A percentile compares a stretch with the other conserved stretches of the same genome.
These are phyloP conservation scores for Suillus paluster DNA, from an alignment of 768 basidiomycete genomes.

Conservation along the genomic window DNA sequence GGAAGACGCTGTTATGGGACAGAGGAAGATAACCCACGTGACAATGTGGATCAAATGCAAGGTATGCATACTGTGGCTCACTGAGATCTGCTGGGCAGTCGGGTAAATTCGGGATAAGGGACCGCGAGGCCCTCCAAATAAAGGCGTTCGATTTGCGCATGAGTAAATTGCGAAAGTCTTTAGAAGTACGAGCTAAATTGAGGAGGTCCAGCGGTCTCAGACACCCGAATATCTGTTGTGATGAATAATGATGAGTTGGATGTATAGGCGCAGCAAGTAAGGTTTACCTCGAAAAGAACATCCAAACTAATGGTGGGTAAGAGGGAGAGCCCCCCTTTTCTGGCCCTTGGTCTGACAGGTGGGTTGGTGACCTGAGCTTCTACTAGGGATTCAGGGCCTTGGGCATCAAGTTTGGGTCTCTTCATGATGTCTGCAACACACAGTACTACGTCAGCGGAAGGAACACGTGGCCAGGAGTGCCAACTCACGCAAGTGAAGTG, in stretches of 20 bases:
- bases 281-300: slow-evolving; percentile 29
- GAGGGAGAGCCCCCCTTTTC: slow-evolving; percentile 16
- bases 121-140: slow-evolving; percentile 39
- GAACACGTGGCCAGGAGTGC: neutral
- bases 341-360: neutral
- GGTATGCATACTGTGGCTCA: slow-evolving; percentile 54
- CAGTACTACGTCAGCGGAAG: neutral
- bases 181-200: slow-evolving; percentile 47
- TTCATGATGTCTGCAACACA: slow-evolving; percentile 1
- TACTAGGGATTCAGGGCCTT: neutral
- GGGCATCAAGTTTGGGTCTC: neutral
- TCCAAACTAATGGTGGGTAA: slow-evolving; percentile 43
- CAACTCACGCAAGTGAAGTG: slow-evolving; percentile 4
- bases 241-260: neutral
- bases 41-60: slow-evolving; percentile 53
- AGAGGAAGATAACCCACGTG: neutral
- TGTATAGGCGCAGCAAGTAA: neutral
- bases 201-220: slow-evolving; percentile 51
- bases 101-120: slow-evolving; percentile 45
- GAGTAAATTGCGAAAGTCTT: slow-evolving; percentile 44
- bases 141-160: slow-evolving; percentile 34
- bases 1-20: slow-evolving; percentile 5
- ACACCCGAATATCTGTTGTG: slow-evolving; percentile 46
- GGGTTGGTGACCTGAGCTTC: neutral
- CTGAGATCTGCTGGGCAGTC: slow-evolving; percentile 49